Base-by-base conservation (phyloP, 139 green algal species). In the Eudorina sp. region DNA sequence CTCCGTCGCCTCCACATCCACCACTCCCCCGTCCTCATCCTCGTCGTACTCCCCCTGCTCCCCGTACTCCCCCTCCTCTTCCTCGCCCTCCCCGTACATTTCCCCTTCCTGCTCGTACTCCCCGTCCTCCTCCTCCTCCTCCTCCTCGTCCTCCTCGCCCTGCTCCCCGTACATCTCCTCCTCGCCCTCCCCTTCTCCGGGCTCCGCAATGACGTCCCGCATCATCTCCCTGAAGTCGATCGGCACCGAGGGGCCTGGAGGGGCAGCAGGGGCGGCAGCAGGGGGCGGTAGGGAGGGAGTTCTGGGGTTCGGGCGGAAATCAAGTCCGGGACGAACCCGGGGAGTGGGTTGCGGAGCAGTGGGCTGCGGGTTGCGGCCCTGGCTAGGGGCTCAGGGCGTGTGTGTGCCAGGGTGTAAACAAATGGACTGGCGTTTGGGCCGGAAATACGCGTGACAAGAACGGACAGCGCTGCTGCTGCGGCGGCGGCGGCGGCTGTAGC, bases 1-100 rank as follows among this genome's bases (percentile, higher is more conserved):
- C 41, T 41, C 29, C 5, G 41, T 79, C 51, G 77, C 77, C 34
- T 84, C 77, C 31, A 84, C 77, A 38, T 85, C 78, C 38, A 75
- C 58, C 38, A 74, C 58, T 55, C 27, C 55, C 25, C 58, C 55
- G 27, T 74, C 78, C 38, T 85, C 53, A 0, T 74, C 40, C 55
- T 85, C 78, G 1, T 85, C 77, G 9, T 45, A n/a, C 29, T 74
- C 36, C 53, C 38, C 36, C 45, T 80, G 27, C 0, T n/a, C 53
- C 23, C 25, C 7, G 55, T 74, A 55, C 29, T 43, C 55, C 78
- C 58, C 60, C 19, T 60, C 55, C 40, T 23, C 55, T 21, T 62
- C 55, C 27, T 31, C 80, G n/a, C 36, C 60, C 2, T 36, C 60
- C n/a, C 36, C 80, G 29, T 48, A 34, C 48, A 66, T 31, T 4